Percentiles rank a stretch among this genome's conserved stretches.
phyloP scores from a whole-genome alignment of 257 asterid species.

The Verbena officinalis region DNA sequence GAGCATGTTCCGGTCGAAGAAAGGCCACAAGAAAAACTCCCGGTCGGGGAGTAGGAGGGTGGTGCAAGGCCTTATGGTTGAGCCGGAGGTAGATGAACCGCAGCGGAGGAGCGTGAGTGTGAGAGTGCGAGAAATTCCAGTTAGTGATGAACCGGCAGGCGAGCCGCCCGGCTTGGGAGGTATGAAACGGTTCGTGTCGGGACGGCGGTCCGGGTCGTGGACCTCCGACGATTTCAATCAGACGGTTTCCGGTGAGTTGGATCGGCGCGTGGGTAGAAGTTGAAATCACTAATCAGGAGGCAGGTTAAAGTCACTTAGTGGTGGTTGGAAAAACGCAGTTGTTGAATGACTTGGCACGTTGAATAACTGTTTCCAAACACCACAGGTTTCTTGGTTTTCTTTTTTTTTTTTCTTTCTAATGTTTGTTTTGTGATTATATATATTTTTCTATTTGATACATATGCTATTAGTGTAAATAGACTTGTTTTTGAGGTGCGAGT shows the following conservation, averaged over 20 bases:
- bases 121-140: conserved; percentile 25
- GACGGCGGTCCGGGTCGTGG: conserved; percentile 40
- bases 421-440: background rate
- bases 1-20: conserved; percentile 43
- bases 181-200: conserved; percentile 50
- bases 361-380: conserved; percentile 16
- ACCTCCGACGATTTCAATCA: conserved; percentile 33
- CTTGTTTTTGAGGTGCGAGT: background rate
- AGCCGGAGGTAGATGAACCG: conserved; percentile 31
- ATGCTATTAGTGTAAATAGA: background rate
- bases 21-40: conserved; percentile 23
- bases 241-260: conserved; percentile 28
- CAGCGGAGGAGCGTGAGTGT: conserved; percentile 32
- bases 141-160: conserved; percentile 20
- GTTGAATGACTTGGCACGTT: conserved; percentile 30
- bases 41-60: conserved; percentile 24
- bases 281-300: background rate
- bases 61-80: conserved; percentile 25
- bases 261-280: conserved; percentile 26
- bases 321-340: conserved; percentile 21
- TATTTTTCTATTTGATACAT: conserved; percentile 18
- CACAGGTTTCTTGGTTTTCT: conserved; percentile 14
- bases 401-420: background rate
- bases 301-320: conserved; percentile 1
- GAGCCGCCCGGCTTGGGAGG: conserved; percentile 47